Conservation (phyloP, 805 yeast species). For the Osmozyma mogii region DNA sequence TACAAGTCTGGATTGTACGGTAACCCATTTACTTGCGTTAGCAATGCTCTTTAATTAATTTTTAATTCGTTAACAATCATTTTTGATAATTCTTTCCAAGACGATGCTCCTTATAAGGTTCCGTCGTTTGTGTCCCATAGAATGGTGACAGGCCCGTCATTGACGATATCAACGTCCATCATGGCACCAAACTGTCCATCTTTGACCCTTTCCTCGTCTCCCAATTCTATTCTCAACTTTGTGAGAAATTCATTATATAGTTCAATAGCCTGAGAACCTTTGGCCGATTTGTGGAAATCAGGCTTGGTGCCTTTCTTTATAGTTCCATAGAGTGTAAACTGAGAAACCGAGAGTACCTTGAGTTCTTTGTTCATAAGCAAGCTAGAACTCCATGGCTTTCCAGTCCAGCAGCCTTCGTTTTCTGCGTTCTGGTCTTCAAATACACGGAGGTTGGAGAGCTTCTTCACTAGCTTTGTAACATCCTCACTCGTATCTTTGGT, state of each 20-base stretch:
- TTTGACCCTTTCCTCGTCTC: constrained; percentile 52
- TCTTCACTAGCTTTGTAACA: constrained; percentile 58
- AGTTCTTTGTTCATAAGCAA: constrained; percentile 58
- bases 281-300: constrained; percentile 88
- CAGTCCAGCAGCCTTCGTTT: constrained; percentile 26
- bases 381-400: constrained; percentile 67
- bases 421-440: constrained; percentile 47
- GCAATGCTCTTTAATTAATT: constrained; percentile 20
- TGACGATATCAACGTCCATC: constrained; percentile 88
- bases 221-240: constrained; percentile 43
- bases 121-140: constrained; percentile 60
- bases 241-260: constrained; percentile 48
- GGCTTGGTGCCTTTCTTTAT: constrained; percentile 91
- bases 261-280: constrained; percentile 50
- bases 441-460: constrained; percentile 55
- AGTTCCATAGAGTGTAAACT: constrained; percentile 82
- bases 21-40: constrained; percentile 43
- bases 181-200: constrained; percentile 94
- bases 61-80: no score
- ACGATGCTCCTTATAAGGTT: constrained; percentile 5
- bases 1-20: constrained; percentile 44
- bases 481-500: constrained; percentile 72
- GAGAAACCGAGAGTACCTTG: constrained; percentile 80
- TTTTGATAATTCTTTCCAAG: background rate
- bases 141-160: constrained; percentile 93